Conservation (phyloP, 139 green algal genomes). For the Coelastrella sp. region DNA sequence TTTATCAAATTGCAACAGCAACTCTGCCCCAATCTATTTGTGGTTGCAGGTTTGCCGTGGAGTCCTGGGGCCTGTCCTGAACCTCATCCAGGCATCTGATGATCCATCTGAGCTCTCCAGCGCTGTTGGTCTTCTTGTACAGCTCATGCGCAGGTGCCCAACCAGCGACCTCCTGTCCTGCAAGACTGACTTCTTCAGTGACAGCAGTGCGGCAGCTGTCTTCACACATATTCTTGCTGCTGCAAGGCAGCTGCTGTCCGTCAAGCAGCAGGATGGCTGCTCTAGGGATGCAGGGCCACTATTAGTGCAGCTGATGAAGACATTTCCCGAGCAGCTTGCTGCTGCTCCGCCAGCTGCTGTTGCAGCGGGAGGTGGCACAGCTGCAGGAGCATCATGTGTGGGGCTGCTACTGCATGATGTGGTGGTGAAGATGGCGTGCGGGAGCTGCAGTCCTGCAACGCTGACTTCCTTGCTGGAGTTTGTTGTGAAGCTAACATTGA, state of each 20-base stretch:
- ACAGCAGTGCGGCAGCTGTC: not conserved
- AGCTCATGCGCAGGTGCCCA: constrained; percentile 38
- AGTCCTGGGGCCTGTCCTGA: constrained; percentile 49
- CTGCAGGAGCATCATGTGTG: constrained; percentile 25
- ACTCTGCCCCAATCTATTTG: not conserved
- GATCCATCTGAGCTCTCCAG: constrained; percentile 56
- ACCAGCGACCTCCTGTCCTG: constrained; percentile 10
- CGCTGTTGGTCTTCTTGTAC: constrained; percentile 34
- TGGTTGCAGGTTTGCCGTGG: constrained; percentile 8
- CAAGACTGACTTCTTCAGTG: not conserved
- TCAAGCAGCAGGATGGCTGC: not conserved
- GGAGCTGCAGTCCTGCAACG: constrained; percentile 50
- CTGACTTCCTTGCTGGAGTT: constrained; percentile 67
- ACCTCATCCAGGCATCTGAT: constrained; percentile 42
- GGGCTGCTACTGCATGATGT: constrained; percentile 57
- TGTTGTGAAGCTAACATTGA: constrained; percentile 59
- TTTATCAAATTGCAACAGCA: not conserved
- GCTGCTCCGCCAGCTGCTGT: constrained; percentile 52
- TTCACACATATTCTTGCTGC: not conserved
- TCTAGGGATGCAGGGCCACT: not conserved
- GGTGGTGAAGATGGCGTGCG: constrained; percentile 53
- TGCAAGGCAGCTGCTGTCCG: constrained; percentile 8
- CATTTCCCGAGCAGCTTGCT: constrained; percentile 32
- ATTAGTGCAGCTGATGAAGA: constrained; percentile 52
- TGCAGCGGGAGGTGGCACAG: not conserved